Evolutionary conservation across 129 eudicot genomes (phyloP).

Genomic region (Mikania micrantha): DNA sequence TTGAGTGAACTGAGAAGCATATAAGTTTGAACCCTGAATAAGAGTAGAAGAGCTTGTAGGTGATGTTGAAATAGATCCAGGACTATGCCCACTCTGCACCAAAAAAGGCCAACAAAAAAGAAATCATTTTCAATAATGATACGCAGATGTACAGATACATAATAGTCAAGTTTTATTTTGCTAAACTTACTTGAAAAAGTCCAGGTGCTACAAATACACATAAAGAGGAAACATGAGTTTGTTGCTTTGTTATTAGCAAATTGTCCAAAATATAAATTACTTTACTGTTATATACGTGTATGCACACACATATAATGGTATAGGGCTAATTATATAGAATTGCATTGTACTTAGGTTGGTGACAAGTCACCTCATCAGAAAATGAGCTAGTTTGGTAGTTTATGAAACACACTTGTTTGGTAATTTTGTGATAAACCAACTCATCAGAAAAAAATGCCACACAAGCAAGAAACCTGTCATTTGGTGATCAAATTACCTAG

Average conservation of each 20-base stretch:
- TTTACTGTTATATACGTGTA: neutral
- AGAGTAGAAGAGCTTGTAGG: constrained; percentile 48
- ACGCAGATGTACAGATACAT: neutral
- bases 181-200: neutral
- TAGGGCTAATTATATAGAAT: neutral
- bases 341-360: neutral
- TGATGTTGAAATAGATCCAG: constrained; percentile 37
- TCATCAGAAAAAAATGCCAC: neutral
- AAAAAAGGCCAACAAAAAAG: neutral
- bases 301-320: neutral
- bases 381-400: neutral
- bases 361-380: neutral
- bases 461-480: neutral
- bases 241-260: neutral
- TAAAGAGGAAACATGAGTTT: neutral
- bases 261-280: neutral
- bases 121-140: neutral
- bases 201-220: neutral
- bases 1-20: constrained; percentile 38
- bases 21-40: constrained; percentile 52
- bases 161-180: neutral
- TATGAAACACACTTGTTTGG: neutral
- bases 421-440: neutral
- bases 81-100: constrained; percentile 49
- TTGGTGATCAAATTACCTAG: neutral